A percentile compares a stretch with the other conserved stretches of the same genome.
Conservation (phyloP, 2,329 filamentous ascomycete species). For the Elsinoe necatrix region DNA sequence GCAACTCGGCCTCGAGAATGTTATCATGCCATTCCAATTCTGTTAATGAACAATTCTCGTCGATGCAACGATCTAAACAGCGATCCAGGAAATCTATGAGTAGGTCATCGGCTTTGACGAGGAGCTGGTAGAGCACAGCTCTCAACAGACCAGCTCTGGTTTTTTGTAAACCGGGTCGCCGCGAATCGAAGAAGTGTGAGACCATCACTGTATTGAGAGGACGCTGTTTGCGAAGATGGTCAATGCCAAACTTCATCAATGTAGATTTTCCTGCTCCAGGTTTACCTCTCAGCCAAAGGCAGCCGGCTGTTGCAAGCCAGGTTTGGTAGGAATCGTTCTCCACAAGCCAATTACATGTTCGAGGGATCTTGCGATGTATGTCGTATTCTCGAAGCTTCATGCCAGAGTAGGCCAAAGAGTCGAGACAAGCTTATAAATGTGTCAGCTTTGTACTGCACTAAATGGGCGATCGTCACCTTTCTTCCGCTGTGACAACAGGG, state of each 20-base stretch:
- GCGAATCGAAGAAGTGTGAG: not conserved
- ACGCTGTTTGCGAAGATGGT: not conserved
- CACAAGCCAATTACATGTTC: conserved; percentile 11
- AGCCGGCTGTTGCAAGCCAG: not conserved
- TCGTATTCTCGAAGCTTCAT: conserved; percentile 1
- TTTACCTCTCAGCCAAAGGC: conserved; percentile 10
- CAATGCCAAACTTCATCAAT: conserved; percentile 6
- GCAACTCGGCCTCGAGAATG: not conserved
- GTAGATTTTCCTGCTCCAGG: conserved; percentile 13
- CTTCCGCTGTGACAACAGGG: not conserved
- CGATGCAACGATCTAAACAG: not conserved
- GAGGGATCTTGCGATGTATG: not conserved
- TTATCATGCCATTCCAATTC: not conserved
- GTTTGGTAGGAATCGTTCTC: not conserved
- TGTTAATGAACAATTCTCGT: not conserved
- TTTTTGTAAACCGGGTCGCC: not conserved
- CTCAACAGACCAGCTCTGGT: not conserved
- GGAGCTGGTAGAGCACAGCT: not conserved
- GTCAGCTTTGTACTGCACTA: not conserved
- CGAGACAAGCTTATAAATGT: not conserved
- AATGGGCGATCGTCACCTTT: not conserved
- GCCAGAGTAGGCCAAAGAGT: not conserved
- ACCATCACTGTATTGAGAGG: not conserved
- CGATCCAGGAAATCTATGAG: not conserved
- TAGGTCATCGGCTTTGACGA: not conserved